phyloP scores from a whole-genome alignment of 1,284 basidiomycete species.

The Neonothopanus nambi region DNA sequence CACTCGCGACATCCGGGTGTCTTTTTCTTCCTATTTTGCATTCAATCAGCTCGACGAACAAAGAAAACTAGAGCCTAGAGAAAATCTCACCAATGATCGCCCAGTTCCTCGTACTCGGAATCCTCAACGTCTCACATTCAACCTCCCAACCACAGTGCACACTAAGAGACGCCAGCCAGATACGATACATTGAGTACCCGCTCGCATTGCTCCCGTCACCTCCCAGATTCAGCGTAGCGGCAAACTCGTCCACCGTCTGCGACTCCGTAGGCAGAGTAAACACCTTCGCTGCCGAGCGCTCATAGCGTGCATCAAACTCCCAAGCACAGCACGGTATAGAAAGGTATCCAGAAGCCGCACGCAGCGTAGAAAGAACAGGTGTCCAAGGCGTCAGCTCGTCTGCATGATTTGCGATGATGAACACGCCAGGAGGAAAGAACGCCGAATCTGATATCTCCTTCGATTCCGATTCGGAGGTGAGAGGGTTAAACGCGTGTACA shows the following conservation, averaged over 20 bases:
- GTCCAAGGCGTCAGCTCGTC: slow-evolving; percentile 96
- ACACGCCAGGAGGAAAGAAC: slow-evolving; percentile 47
- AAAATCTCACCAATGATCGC: slow-evolving; percentile 73
- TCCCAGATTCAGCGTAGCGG: slow-evolving; percentile 50
- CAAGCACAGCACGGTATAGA: slow-evolving; percentile 93
- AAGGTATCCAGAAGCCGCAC: slow-evolving; percentile 70
- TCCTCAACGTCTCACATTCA: slow-evolving; percentile 84
- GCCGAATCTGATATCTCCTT: no score
- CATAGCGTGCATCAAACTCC: slow-evolving; percentile 67
- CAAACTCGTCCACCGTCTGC: slow-evolving; percentile 14
- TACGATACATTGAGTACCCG: slow-evolving; percentile 78
- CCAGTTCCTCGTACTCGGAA: slow-evolving; percentile 94
- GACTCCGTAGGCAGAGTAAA: neutral
- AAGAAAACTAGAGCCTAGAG: neutral
- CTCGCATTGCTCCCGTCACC: slow-evolving; percentile 56
- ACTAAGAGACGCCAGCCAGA: slow-evolving; percentile 77
- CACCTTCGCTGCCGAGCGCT: slow-evolving; percentile 33
- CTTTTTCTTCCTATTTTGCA: slow-evolving; percentile 30
- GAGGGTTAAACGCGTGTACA: slow-evolving; percentile 67
- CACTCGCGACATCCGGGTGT: slow-evolving; percentile 20
- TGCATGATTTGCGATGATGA: slow-evolving; percentile 93
- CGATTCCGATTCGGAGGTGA: slow-evolving; percentile 28
- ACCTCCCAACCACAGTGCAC: slow-evolving; percentile 81
- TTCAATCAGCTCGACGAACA: slow-evolving; percentile 14
- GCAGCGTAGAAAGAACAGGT: slow-evolving; percentile 67